A percentile compares a stretch with the other conserved stretches of the same genome.
These are phyloP conservation scores for Lecanosticta acicola DNA, from an alignment of 2,329 filamentous ascomycete genomes.

Conservation along the genomic window DNA sequence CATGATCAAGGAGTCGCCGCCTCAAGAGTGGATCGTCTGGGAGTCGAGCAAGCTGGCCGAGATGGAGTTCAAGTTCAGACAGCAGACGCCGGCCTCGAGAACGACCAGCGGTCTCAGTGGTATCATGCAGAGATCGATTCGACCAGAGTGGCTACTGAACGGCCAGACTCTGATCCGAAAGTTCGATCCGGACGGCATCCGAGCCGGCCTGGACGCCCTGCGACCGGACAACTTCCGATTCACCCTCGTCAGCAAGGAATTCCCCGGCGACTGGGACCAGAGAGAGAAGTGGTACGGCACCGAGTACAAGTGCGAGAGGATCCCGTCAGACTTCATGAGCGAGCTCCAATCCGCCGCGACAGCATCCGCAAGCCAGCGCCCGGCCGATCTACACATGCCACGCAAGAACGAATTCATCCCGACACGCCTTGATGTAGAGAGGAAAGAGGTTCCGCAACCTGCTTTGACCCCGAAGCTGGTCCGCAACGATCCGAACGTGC, in stretches of 20 bases:
- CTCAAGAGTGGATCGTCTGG: slow-evolving; percentile 88
- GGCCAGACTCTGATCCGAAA: slow-evolving; percentile 68
- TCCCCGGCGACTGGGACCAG: slow-evolving; percentile 75
- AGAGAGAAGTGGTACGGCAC: slow-evolving; percentile 98
- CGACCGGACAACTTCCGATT: slow-evolving; percentile 86
- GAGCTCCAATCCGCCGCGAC: slow-evolving; percentile 62
- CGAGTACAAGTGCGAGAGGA: slow-evolving; percentile 77
- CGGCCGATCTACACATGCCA: slow-evolving; percentile 72
- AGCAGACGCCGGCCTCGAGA: slow-evolving; percentile 82
- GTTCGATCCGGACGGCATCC: slow-evolving; percentile 74
- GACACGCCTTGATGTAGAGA: slow-evolving; percentile 86
- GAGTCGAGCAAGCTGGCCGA: slow-evolving; percentile 88
- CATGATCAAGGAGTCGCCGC: slow-evolving; percentile 71
- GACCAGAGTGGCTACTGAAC: slow-evolving; percentile 82
- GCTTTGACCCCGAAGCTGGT: slow-evolving; percentile 71
- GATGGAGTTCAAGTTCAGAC: slow-evolving; percentile 89
- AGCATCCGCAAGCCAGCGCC: slow-evolving; percentile 50
- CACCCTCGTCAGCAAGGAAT: slow-evolving; percentile 73
- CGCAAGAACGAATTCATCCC: slow-evolving; percentile 96
- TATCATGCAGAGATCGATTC: slow-evolving; percentile 85
- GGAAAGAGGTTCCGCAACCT: slow-evolving; percentile 77
- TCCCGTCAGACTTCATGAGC: slow-evolving; percentile 67
- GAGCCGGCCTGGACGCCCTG: slow-evolving; percentile 65
- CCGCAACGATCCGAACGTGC: slow-evolving; percentile 71
- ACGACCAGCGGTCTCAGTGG: slow-evolving; percentile 82